A percentile compares a stretch with the other conserved stretches of the same genome.
Evolutionary conservation across 345 rosid species (phyloP).

Genomic region (Heritiera fomes): DNA sequence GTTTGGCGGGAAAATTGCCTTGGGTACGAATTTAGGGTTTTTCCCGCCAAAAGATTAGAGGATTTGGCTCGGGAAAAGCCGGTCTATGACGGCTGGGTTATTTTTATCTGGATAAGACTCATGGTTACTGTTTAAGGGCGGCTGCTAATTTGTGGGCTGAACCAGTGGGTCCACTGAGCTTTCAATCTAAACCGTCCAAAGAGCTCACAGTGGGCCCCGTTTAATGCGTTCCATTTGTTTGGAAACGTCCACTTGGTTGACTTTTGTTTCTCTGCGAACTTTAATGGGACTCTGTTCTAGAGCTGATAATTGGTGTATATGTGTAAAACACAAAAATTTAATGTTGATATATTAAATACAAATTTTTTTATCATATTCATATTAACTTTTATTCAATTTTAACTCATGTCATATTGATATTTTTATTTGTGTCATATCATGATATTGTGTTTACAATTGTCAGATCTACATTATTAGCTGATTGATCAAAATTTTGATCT

Average conservation of each 20-base stretch:
- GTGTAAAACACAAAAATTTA: too few species aligned
- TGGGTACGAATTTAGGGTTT: background rate
- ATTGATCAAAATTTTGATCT: background rate
- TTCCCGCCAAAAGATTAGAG: conserved; percentile 29
- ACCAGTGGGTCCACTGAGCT: background rate
- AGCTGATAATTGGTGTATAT: too few species aligned
- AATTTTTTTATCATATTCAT: too few species aligned
- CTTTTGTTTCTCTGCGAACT: background rate
- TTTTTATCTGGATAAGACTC: background rate
- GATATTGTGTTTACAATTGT: too few species aligned
- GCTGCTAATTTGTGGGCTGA: background rate
- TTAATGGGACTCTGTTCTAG: background rate
- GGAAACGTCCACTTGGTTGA: background rate
- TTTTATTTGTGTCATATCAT: too few species aligned
- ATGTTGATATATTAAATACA: too few species aligned
- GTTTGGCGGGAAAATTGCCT: conserved; percentile 38
- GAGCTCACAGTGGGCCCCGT: background rate
- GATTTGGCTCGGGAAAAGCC: conserved; percentile 30
- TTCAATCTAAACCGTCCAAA: background rate
- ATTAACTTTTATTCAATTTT: too few species aligned
- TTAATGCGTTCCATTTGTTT: background rate
- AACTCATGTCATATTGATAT: too few species aligned
- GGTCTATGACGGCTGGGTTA: conserved; percentile 18
- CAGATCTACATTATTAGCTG: too few species aligned
- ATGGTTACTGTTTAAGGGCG: background rate